phyloP scores from a whole-genome alignment of 768 basidiomycete species.

The Kwoniella heveanensis region DNA sequence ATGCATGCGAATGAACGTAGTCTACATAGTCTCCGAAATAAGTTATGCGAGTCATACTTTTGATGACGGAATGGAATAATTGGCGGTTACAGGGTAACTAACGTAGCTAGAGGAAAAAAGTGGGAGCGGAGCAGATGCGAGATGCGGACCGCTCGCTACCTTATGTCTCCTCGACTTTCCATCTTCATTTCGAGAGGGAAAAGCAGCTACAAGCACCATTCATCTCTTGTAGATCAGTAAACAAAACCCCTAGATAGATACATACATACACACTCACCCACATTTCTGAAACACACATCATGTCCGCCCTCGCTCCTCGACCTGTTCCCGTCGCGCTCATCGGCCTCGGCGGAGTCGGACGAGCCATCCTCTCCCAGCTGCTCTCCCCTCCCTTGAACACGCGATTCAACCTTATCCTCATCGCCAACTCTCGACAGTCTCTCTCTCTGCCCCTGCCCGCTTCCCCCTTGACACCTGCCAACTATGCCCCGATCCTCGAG shows the following conservation, averaged over 20 bases:
- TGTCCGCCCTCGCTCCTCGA: conserved; percentile 32
- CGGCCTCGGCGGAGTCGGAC: conserved; percentile 90
- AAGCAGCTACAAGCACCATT: no score
- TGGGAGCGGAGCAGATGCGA: no score
- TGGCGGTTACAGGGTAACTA: no score
- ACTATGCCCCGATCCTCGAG: conserved; percentile 47
- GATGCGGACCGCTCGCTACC: no score
- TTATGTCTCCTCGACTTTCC: no score
- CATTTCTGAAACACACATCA: conserved; percentile 1
- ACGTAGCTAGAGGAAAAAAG: no score
- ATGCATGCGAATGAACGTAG: no score
- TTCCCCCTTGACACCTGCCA: conserved; percentile 40
- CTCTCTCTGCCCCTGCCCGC: conserved; percentile 49
- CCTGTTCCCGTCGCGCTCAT: conserved; percentile 67
- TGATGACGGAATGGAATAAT: no score
- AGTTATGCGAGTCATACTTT: no score
- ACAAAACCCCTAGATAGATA: not conserved
- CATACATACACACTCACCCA: not conserved
- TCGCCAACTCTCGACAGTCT: conserved; percentile 58
- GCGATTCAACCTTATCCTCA: conserved; percentile 57
- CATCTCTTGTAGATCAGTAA: not conserved
- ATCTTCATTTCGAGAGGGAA: no score
- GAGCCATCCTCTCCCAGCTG: conserved; percentile 81
- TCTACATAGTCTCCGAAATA: no score
- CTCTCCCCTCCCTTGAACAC: conserved; percentile 63